Percentiles rank a stretch among this genome's conserved stretches.
Evolutionary conservation across 2,329 filamentous ascomycete species (phyloP).

Genomic region (Passalora sequoiae): DNA sequence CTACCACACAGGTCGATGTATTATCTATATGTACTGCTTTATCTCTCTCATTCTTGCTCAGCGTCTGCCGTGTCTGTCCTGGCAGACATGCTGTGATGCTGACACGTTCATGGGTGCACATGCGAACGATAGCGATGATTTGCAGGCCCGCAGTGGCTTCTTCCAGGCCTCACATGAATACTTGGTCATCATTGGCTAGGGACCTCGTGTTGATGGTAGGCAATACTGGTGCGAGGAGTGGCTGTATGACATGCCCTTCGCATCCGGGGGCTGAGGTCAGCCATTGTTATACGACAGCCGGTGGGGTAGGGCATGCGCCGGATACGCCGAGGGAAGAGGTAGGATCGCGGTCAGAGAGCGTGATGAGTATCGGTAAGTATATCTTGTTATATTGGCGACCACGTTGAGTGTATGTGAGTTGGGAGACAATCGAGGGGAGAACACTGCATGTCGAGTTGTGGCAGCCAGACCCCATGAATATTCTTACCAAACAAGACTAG

Average conservation of each 20-base stretch:
- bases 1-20: no score
- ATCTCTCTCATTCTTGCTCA: no score
- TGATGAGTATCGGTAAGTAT: no score
- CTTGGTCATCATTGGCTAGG: background rate
- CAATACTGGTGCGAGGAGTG: background rate
- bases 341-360: no score
- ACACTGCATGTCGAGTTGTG: background rate
- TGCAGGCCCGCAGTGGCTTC: background rate
- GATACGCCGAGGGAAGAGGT: background rate
- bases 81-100: background rate
- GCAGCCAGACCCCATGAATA: background rate
- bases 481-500: background rate
- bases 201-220: background rate
- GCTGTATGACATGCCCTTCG: background rate
- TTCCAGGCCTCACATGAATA: no score
- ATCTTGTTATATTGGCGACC: background rate
- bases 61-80: no score
- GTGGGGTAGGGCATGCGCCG: background rate
- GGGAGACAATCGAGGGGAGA: background rate
- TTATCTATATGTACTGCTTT: no score
- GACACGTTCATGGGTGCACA: background rate
- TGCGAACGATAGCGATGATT: background rate
- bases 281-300: constrained; percentile 6
- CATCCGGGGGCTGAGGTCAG: background rate
- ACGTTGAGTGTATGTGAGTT: background rate